These are phyloP conservation scores for Linum tenue DNA, from an alignment of 345 rosid genomes.

Conservation along the genomic window DNA sequence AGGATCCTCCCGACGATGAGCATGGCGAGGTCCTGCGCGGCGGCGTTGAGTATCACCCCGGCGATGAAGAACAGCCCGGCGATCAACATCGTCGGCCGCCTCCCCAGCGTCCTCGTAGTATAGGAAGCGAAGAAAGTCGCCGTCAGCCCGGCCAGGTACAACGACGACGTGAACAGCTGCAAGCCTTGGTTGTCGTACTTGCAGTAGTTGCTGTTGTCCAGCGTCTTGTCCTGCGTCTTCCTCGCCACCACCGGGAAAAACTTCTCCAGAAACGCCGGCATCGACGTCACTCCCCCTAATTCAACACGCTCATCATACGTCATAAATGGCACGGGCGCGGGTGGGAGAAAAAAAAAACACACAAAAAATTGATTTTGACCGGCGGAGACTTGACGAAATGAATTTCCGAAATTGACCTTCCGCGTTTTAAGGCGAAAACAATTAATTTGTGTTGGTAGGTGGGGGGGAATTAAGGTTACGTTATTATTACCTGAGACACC, in stretches of 20 bases:
- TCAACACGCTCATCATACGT: conserved; percentile 2
- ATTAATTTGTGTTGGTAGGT: too few relatives aligned
- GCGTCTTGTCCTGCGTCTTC: conserved; percentile 20
- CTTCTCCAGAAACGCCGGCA: conserved; percentile 68
- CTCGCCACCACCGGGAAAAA: conserved; percentile 69
- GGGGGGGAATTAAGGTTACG: conserved; percentile 1
- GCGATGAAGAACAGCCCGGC: conserved; percentile 72
- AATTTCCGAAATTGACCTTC: neutral
- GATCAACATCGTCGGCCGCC: conserved; percentile 76
- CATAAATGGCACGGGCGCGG: neutral
- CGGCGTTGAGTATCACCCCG: conserved; percentile 66
- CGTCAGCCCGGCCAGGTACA: conserved; percentile 77
- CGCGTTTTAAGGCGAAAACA: too few relatives aligned
- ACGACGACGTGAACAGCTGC: conserved; percentile 84
- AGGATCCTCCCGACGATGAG: conserved; percentile 80
- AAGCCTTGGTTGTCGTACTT: conserved; percentile 86
- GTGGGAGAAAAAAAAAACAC: neutral
- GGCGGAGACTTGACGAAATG: too few relatives aligned
- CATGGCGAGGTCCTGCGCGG: conserved; percentile 79
- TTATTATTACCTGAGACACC: conserved; percentile 68
- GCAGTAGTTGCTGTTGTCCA: conserved; percentile 58
- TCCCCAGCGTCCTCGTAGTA: conserved; percentile 75
- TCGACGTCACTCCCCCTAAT: conserved; percentile 83
- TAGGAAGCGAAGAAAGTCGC: conserved; percentile 92
- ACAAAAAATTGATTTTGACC: neutral